A percentile compares a stretch with the other conserved stretches of the same genome.
These are phyloP conservation scores for Blastobotrys capitulatus DNA, from an alignment of 1,139 yeast genomes.

Conservation along the genomic window DNA sequence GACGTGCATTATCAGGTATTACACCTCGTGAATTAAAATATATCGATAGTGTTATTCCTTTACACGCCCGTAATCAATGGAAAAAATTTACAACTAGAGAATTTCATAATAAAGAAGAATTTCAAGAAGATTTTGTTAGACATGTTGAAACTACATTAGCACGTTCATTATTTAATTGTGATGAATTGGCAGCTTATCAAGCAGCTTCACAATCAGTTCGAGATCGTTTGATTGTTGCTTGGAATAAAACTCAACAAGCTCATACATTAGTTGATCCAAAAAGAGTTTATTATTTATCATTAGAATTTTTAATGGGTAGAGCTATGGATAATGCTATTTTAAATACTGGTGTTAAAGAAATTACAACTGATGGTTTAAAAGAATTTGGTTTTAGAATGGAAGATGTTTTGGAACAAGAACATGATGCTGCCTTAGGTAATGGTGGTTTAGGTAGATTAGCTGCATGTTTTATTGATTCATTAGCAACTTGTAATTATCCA, in stretches of 20 bases:
- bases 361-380: conserved; percentile 51
- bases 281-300: conserved; percentile 78
- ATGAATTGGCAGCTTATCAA: conserved; percentile 86
- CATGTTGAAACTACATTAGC: conserved; percentile 91
- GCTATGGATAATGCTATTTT: conserved; percentile 93
- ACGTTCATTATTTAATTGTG: conserved; percentile 86
- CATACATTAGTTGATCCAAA: conserved; percentile 83
- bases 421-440: conserved; percentile 92
- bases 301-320: conserved; percentile 92
- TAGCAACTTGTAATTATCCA: conserved; percentile 80
- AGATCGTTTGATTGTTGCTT: conserved; percentile 74
- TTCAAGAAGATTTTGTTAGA: conserved; percentile 66
- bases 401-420: conserved; percentile 79
- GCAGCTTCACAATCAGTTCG: conserved; percentile 77
- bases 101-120: conserved; percentile 50
- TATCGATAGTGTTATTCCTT: conserved; percentile 77
- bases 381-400: conserved; percentile 85
- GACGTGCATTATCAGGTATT: conserved; percentile 80
- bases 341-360: conserved; percentile 57
- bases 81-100: conserved; percentile 52
- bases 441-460: conserved; percentile 96
- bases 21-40: conserved; percentile 84
- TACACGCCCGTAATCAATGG: conserved; percentile 74
- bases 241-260: conserved; percentile 91
- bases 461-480: conserved; percentile 88